Percentiles rank a stretch among this genome's conserved stretches.
Evolutionary conservation across 2,329 filamentous ascomycete genomes (phyloP).

Genomic region (Trichoderma sp.): DNA sequence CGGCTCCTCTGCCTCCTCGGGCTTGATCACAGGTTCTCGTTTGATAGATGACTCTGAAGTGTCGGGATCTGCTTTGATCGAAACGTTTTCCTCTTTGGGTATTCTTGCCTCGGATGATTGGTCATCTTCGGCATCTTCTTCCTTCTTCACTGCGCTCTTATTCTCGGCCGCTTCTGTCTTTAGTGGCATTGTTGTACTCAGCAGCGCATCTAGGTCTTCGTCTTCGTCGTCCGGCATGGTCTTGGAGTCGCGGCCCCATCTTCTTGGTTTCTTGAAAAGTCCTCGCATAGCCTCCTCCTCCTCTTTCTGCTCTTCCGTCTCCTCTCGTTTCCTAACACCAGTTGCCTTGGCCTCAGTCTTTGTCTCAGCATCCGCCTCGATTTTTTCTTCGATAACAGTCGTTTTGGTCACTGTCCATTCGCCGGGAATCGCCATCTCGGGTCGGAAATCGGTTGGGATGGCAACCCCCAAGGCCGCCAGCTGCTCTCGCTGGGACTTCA

Average conservation of each 20-base stretch:
- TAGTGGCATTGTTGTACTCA: constrained; percentile 38
- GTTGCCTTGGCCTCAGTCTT: constrained; percentile 48
- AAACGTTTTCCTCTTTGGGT: constrained; percentile 32
- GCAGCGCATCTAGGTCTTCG: constrained; percentile 61
- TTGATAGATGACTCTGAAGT: constrained; percentile 16
- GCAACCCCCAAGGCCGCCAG: constrained; percentile 82
- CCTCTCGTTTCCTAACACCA: constrained; percentile 62
- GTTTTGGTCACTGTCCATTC: constrained; percentile 78
- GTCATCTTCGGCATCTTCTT: constrained; percentile 26
- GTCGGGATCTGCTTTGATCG: constrained; percentile 40
- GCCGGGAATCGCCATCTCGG: constrained; percentile 81
- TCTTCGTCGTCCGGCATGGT: constrained; percentile 46
- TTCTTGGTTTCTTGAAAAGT: constrained; percentile 57
- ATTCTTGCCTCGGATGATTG: constrained; percentile 19
- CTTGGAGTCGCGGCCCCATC: constrained; percentile 54
- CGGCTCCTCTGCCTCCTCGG: constrained; percentile 35
- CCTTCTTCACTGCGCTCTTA: constrained; percentile 29
- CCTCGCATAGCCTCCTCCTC: constrained; percentile 57
- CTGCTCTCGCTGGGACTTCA: constrained; percentile 82
- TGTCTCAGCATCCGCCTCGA: constrained; percentile 40
- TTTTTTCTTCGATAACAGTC: constrained; percentile 49
- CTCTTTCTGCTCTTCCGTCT: constrained; percentile 58
- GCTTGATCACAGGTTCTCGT: constrained; percentile 35
- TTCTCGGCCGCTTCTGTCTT: constrained; percentile 24
- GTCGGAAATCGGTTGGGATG: constrained; percentile 73